These are phyloP conservation scores for Dryas octopetala DNA, from an alignment of 306 rosid species.

Conservation along the genomic window DNA sequence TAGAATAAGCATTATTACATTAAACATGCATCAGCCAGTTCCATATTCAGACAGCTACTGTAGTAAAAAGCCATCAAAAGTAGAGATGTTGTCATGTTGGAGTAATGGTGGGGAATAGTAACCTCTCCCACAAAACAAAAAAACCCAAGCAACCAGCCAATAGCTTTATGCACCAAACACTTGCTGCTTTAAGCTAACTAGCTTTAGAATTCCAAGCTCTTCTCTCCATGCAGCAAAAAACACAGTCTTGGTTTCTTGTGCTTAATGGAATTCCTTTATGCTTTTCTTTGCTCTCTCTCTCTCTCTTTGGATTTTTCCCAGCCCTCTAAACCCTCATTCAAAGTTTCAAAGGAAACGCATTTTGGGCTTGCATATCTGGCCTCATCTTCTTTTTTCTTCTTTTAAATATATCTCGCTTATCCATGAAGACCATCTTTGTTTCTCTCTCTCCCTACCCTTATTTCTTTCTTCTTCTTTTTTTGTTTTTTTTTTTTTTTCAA, in stretches of 20 bases:
- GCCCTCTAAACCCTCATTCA: constrained; percentile 31
- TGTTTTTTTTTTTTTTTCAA: background rate
- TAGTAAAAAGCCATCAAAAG: constrained; percentile 48
- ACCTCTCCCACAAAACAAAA: constrained; percentile 5
- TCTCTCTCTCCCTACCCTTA: background rate
- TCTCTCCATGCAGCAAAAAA: constrained; percentile 46
- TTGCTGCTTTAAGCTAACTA: constrained; percentile 28
- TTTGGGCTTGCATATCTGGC: constrained; percentile 30
- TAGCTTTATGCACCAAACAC: constrained; percentile 41
- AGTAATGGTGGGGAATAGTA: constrained; percentile 44
- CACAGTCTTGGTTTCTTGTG: constrained; percentile 57
- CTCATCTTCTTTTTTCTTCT: constrained; percentile 17
- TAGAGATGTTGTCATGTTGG: constrained; percentile 47
- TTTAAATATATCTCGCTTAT: constrained; percentile 32
- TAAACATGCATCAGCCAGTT: background rate
- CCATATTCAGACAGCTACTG: constrained; percentile 21
- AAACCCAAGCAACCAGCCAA: constrained; percentile 26
- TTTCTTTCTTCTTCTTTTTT: too few relatives aligned
- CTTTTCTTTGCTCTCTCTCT: constrained; percentile 42
- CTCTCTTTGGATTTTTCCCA: constrained; percentile 43
- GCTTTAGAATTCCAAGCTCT: constrained; percentile 80
- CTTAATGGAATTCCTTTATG: constrained; percentile 66
- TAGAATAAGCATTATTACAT: background rate
- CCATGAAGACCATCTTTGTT: constrained; percentile 43
- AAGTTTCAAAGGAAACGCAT: constrained; percentile 37